Evolutionary conservation across 257 asterid species (phyloP).

Genomic region (Leptodermis oblonga): DNA sequence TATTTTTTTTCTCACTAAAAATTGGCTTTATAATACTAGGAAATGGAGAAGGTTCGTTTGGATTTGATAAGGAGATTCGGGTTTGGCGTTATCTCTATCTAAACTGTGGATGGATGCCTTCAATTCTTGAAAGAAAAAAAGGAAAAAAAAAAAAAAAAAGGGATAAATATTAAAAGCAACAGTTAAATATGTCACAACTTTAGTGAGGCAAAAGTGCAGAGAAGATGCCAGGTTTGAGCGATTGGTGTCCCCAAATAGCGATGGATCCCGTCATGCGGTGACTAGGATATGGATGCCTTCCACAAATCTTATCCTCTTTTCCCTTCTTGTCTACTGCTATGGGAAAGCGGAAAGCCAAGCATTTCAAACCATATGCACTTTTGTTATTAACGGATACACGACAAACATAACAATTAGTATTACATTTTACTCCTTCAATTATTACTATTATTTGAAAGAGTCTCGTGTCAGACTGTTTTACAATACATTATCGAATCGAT

Average conservation of each 20-base stretch:
- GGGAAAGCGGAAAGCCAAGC: constrained; percentile 16
- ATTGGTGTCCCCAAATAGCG: background rate
- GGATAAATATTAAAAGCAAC: too few relatives aligned
- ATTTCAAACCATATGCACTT: constrained; percentile 31
- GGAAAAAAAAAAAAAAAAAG: too few relatives aligned
- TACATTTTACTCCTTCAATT: background rate
- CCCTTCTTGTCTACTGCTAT: constrained; percentile 20
- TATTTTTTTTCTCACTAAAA: background rate
- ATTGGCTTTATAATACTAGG: background rate
- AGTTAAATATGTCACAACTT: constrained; percentile 23
- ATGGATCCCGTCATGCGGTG: constrained; percentile 26
- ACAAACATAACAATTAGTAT: constrained; percentile 20
- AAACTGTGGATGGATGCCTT: constrained; percentile 9
- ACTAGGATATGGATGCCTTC: constrained; percentile 54
- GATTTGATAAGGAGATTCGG: background rate
- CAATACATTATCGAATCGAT: too few relatives aligned
- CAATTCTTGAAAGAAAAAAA: background rate
- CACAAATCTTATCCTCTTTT: constrained; percentile 39
- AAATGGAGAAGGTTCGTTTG: background rate
- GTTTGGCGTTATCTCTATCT: constrained; percentile 2
- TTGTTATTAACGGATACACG: too few relatives aligned
- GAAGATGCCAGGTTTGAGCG: constrained; percentile 12
- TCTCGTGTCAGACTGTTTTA: too few relatives aligned
- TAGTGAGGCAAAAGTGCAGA: constrained; percentile 30
- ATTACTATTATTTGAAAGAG: too few relatives aligned